Evolutionary conservation across 495 filamentous ascomycete species (phyloP).

Genomic region (Gamarada debralockiae): DNA sequence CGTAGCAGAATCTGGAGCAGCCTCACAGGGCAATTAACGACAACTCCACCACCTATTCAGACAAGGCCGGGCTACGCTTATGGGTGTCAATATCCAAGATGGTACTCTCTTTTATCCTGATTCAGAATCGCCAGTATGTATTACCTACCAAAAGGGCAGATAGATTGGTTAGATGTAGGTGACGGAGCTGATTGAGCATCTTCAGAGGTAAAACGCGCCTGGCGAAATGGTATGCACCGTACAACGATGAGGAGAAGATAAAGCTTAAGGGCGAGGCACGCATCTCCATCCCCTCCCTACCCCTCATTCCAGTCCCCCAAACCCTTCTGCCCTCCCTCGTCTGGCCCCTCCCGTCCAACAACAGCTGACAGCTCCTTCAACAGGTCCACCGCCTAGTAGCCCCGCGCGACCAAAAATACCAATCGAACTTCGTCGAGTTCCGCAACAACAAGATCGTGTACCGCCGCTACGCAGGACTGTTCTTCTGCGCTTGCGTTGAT

Average conservation of each 20-base stretch:
- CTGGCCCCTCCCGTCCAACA: constrained; percentile 45
- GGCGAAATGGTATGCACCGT: constrained; percentile 98
- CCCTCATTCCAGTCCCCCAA: not conserved
- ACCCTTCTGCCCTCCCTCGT: constrained; percentile 68
- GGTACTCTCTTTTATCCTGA: constrained; percentile 93
- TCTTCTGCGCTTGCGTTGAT: constrained; percentile 99
- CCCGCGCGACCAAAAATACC: constrained; percentile 97
- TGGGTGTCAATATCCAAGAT: constrained; percentile 33
- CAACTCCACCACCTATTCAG: not conserved
- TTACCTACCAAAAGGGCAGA: no score
- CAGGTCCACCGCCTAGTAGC: constrained; percentile 96
- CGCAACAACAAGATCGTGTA: constrained; percentile 93
- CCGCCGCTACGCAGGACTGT: constrained; percentile 91
- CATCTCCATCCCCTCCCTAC: constrained; percentile 1
- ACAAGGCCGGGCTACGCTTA: not conserved
- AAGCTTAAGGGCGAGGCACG: constrained; percentile 85
- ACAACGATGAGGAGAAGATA: constrained; percentile 95
- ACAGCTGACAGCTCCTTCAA: not conserved
- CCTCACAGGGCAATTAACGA: not conserved
- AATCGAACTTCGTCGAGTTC: constrained; percentile 98
- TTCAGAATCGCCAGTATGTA: constrained; percentile 91
- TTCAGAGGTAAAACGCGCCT: constrained; percentile 93
- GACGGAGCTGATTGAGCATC: not conserved
- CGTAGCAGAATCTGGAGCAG: not conserved
- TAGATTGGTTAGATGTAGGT: constrained; percentile 20